These are phyloP conservation scores for Cercophora scortea DNA, from an alignment of 495 filamentous ascomycete species.

Conservation along the genomic window DNA sequence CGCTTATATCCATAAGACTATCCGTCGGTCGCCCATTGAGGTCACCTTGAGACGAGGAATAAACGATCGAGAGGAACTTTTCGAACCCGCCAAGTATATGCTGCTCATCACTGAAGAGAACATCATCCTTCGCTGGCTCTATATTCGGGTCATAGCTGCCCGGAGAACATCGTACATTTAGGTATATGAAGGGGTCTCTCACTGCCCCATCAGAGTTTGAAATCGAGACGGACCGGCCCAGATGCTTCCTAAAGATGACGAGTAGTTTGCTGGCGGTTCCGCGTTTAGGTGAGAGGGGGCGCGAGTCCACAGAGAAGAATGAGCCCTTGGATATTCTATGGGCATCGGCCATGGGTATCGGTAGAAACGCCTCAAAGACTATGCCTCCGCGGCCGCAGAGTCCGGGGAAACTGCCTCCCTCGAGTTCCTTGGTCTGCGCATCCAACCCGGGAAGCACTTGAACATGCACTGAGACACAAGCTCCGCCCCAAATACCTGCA, in stretches of 20 bases:
- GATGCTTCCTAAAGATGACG: slow-evolving; percentile 23
- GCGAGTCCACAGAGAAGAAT: slow-evolving; percentile 69
- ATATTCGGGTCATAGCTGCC: slow-evolving; percentile 82
- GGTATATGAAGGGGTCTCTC: slow-evolving; percentile 59
- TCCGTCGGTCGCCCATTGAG: no score
- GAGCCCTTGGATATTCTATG: slow-evolving; percentile 52
- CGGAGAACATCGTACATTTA: slow-evolving; percentile 64
- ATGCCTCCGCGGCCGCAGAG: no score
- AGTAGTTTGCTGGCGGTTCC: slow-evolving; percentile 62
- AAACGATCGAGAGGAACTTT: slow-evolving; percentile 46
- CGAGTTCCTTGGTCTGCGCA: no score
- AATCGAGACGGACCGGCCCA: slow-evolving; percentile 1
- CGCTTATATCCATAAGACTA: no score
- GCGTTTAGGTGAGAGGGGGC: slow-evolving; percentile 58
- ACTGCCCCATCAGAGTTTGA: neutral
- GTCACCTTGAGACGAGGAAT: neutral
- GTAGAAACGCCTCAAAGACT: slow-evolving; percentile 48
- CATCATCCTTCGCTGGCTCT: slow-evolving; percentile 84
- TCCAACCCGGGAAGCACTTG: neutral
- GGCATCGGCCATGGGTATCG: slow-evolving; percentile 41
- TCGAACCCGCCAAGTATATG: slow-evolving; percentile 43
- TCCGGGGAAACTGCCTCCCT: no score
- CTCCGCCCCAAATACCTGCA: slow-evolving; percentile 63
- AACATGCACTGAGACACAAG: slow-evolving; percentile 42
- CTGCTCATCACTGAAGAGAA: slow-evolving; percentile 63